Evolutionary conservation across 208 protist genomes (phyloP).

Genomic region (Leishmania tarentolae): DNA sequence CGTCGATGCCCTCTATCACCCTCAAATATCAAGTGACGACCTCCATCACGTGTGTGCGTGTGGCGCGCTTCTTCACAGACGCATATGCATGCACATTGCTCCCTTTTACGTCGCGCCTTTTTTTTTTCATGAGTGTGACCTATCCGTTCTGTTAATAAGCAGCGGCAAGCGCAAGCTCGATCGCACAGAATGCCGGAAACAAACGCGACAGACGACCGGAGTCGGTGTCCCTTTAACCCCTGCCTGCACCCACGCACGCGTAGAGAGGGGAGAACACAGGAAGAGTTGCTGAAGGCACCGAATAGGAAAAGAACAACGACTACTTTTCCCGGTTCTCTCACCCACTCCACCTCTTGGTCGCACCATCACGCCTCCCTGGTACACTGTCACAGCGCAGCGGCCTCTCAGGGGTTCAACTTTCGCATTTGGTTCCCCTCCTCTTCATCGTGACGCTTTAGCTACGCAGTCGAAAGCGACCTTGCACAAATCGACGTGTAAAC

Average conservation of each 20-base stretch:
- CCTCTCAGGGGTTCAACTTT: neutral
- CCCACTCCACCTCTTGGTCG: neutral
- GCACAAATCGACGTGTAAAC: slow-evolving; percentile 73
- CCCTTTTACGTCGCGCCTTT: neutral
- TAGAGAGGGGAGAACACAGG: neutral
- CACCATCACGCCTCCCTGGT: neutral
- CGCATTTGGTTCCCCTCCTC: neutral
- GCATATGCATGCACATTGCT: neutral
- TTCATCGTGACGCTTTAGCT: neutral
- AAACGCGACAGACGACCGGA: neutral
- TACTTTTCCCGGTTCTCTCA: neutral
- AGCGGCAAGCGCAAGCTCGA: neutral
- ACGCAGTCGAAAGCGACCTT: slow-evolving; percentile 69
- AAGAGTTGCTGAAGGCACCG: neutral
- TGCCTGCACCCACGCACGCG: neutral
- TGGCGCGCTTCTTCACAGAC: neutral
- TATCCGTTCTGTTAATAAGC: neutral
- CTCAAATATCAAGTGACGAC: neutral
- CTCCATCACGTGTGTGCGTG: neutral
- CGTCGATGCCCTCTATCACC: too few species aligned
- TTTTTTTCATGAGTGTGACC: neutral
- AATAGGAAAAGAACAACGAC: neutral
- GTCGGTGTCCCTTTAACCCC: neutral
- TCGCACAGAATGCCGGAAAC: neutral
- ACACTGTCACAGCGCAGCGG: neutral